Conservation (phyloP, 805 yeast genomes). For the Metschnikowia similis region DNA sequence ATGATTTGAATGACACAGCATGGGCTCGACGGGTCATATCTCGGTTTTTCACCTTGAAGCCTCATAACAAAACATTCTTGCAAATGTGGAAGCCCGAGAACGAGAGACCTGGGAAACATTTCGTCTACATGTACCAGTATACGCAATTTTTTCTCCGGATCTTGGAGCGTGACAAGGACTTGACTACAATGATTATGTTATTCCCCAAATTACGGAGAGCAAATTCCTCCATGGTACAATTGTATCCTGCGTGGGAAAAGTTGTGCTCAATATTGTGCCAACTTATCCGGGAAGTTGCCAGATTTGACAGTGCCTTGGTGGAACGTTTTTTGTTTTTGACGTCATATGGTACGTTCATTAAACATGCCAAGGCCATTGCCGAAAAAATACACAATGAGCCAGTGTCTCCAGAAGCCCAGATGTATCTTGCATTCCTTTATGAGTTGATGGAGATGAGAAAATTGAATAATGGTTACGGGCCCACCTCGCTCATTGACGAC, state of each 20-base stretch:
- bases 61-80: slow-evolving; percentile 66
- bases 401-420: slow-evolving; percentile 34
- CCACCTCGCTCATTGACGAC: slow-evolving; percentile 73
- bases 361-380: slow-evolving; percentile 25
- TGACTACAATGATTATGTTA: slow-evolving; percentile 54
- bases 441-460: slow-evolving; percentile 60
- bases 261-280: slow-evolving; percentile 49
- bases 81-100: slow-evolving; percentile 91
- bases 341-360: slow-evolving; percentile 1
- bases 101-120: slow-evolving; percentile 92
- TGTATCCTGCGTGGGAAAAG: slow-evolving; percentile 63
- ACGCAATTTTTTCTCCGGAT: slow-evolving; percentile 59
- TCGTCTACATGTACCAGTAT: slow-evolving; percentile 69
- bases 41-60: slow-evolving; percentile 57
- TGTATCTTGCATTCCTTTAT: slow-evolving; percentile 40
- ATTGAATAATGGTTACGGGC: slow-evolving; percentile 76
- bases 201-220: slow-evolving; percentile 74
- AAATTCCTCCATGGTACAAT: slow-evolving; percentile 69
- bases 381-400: slow-evolving; percentile 20
- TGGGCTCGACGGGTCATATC: slow-evolving; percentile 65
- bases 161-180: slow-evolving; percentile 49
- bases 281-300: slow-evolving; percentile 44
- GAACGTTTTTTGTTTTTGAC: slow-evolving; percentile 41
- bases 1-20: slow-evolving; percentile 48
- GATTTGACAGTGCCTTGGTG: slow-evolving; percentile 41